Evolutionary conservation across 202 grass and related monocot genomes (phyloP).

Genomic region (Brachypodium distachyon): DNA sequence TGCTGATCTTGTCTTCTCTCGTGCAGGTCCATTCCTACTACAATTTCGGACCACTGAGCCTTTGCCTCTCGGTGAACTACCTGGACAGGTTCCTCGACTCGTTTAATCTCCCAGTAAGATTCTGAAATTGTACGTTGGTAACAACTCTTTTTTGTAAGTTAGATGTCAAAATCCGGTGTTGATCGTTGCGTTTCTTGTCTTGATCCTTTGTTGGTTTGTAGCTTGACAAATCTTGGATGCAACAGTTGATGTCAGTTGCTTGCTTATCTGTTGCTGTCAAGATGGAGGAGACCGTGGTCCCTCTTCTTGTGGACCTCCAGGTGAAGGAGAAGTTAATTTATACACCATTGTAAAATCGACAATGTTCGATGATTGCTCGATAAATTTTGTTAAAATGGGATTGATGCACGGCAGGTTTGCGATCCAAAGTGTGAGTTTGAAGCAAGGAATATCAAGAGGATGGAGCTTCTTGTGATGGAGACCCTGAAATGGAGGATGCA

Average conservation of each 20-base stretch:
- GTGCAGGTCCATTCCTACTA: slow-evolving; percentile 76
- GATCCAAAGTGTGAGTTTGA: slow-evolving; percentile 35
- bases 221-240: slow-evolving; percentile 55
- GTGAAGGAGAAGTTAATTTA: slow-evolving; percentile 39
- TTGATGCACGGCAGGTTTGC: slow-evolving; percentile 28
- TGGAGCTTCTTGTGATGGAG: slow-evolving; percentile 56
- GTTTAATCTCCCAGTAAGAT: slow-evolving; percentile 60
- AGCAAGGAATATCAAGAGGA: slow-evolving; percentile 51
- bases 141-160: not conserved
- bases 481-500: slow-evolving; percentile 74
- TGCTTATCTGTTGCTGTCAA: slow-evolving; percentile 79
- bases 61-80: slow-evolving; percentile 79
- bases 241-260: slow-evolving; percentile 67
- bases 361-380: not conserved
- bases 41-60: slow-evolving; percentile 72
- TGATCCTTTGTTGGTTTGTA: slow-evolving; percentile 25
- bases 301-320: slow-evolving; percentile 61
- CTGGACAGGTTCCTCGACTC: slow-evolving; percentile 77
- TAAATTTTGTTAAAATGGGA: not conserved
- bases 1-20: slow-evolving; percentile 40
- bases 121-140: not conserved
- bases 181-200: not conserved
- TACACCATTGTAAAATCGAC: not conserved
- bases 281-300: slow-evolving; percentile 65
- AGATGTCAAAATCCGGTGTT: slow-evolving; percentile 6